Conservation (phyloP, 2,329 filamentous ascomycete genomes). For the Fusarium sp. region DNA sequence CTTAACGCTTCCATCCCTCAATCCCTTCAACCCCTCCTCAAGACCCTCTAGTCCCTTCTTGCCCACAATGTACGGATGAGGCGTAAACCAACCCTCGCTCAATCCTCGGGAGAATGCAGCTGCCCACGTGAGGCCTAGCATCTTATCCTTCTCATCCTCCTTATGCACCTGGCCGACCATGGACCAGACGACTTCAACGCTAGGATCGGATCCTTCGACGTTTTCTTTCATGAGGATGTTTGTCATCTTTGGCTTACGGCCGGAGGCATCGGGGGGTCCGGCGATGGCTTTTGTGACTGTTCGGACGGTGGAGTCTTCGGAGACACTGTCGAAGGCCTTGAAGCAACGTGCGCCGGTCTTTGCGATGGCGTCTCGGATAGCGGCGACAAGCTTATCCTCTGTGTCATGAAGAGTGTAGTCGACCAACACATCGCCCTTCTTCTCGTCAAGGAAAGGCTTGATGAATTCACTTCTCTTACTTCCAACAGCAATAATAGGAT, state of each 20-base stretch:
- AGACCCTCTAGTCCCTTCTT: background rate
- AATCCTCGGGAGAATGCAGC: constrained; percentile 12
- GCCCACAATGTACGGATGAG: constrained; percentile 17
- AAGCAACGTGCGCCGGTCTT: constrained; percentile 2
- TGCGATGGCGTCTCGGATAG: constrained; percentile 2
- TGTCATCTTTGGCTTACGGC: background rate
- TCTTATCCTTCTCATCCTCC: constrained; percentile 4
- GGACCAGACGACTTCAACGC: background rate
- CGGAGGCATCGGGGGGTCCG: background rate
- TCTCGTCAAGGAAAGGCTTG: constrained; percentile 1
- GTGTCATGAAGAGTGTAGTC: constrained; percentile 14
- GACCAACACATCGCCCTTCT: constrained; percentile 23
- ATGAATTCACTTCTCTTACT: constrained; percentile 48
- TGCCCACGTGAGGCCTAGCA: background rate
- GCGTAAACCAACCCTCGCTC: constrained; percentile 28
- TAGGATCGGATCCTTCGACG: background rate
- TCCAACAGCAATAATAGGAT: constrained; percentile 68
- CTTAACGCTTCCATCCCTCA: background rate
- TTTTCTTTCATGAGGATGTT: background rate
- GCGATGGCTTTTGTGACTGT: background rate
- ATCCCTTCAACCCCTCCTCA: background rate
- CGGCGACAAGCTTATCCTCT: background rate
- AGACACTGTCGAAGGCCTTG: constrained; percentile 8
- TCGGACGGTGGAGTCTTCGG: background rate
- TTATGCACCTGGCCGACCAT: constrained; percentile 4